Conservation (phyloP, 2,329 filamentous ascomycete genomes). For the Dactylellina haptotyla region DNA sequence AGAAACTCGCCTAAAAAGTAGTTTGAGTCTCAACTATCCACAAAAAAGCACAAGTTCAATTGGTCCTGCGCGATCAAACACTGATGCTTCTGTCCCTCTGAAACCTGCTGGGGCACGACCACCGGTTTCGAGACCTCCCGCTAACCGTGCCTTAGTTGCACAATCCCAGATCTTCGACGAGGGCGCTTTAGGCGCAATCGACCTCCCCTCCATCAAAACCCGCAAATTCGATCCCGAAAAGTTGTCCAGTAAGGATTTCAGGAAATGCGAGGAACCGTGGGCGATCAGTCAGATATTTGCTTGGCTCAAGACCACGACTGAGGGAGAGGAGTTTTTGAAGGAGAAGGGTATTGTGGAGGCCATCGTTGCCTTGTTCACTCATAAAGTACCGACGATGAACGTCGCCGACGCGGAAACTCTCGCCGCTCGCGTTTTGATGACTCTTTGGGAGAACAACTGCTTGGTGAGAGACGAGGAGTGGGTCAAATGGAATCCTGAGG, state of each 20-base stretch:
- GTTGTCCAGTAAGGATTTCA: slow-evolving; percentile 81
- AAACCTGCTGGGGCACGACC: slow-evolving; percentile 53
- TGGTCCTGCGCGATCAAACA: slow-evolving; percentile 75
- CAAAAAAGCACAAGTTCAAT: slow-evolving; percentile 53
- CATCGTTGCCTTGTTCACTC: slow-evolving; percentile 85
- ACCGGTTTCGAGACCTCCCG: slow-evolving; percentile 55
- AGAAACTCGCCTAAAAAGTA: slow-evolving; percentile 54
- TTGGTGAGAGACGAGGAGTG: slow-evolving; percentile 93
- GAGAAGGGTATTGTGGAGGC: slow-evolving; percentile 86
- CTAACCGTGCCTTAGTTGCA: slow-evolving; percentile 57
- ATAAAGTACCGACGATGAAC: slow-evolving; percentile 98
- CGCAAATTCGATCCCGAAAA: slow-evolving; percentile 88
- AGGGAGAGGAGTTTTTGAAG: slow-evolving; percentile 88
- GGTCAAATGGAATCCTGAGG: slow-evolving; percentile 83
- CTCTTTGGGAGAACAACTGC: slow-evolving; percentile 81
- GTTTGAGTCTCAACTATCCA: slow-evolving; percentile 55
- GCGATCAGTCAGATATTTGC: slow-evolving; percentile 84
- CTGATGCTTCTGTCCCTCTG: slow-evolving; percentile 76
- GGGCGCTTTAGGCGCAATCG: slow-evolving; percentile 67
- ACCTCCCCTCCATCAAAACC: slow-evolving; percentile 83
- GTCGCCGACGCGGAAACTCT: slow-evolving; percentile 93
- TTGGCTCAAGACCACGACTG: slow-evolving; percentile 89
- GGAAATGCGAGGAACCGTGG: slow-evolving; percentile 89
- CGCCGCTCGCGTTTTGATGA: slow-evolving; percentile 77
- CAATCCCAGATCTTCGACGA: slow-evolving; percentile 58